Evolutionary conservation across 1,284 basidiomycete species (phyloP), one percentile per base, ranked within the genome.

Genomic region (Acaromyces ingoldii): DNA sequence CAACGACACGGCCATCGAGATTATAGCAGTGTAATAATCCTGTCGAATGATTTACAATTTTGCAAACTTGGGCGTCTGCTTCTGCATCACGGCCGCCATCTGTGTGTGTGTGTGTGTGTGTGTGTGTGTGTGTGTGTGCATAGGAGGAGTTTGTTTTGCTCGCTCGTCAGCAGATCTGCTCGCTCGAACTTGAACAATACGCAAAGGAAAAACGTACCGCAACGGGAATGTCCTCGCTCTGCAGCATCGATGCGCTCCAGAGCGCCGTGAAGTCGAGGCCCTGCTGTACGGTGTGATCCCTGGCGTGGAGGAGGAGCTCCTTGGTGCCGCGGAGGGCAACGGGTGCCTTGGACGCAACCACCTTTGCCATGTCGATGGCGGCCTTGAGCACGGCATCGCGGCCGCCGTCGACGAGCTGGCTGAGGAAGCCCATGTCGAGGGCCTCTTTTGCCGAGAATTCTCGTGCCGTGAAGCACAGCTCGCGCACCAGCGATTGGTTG

Each of bases 321-420:
- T 95, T 95, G n/a, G 89, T 87, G 1, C 86, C 84, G 0, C 82
- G 66, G 0, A 89, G 84, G 0, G 90, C 91, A 0, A 95, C 78
- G 0, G 91, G 91, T 31, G 85, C 87, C 77, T 92, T 92, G 39
- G 58, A 57, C 1, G 88, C 87, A 41, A 93, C 87, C 1, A 79
- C 65, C 52, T 78, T 77, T 0, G 88, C 90, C 6, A 87, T 77
- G 30, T 82, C 80, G 28, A 92, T 55, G 0, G 89, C 87, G 0
- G 81, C 83, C 15, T 58, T 59, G 4, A 74, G 63, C 0, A 82
- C 81, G 28, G 77, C 80, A 5, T 82, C 79, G 29, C 81, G 78
- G 0, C 84, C 82, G 0, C 89, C 89, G 4, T 80, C 65, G 0
- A 92, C 82, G 4, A 91, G 82, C 28, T 81, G 80, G 28, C 87